Conservation (phyloP, 768 basidiomycete genomes). For the Neoboletus subvelutipes region DNA sequence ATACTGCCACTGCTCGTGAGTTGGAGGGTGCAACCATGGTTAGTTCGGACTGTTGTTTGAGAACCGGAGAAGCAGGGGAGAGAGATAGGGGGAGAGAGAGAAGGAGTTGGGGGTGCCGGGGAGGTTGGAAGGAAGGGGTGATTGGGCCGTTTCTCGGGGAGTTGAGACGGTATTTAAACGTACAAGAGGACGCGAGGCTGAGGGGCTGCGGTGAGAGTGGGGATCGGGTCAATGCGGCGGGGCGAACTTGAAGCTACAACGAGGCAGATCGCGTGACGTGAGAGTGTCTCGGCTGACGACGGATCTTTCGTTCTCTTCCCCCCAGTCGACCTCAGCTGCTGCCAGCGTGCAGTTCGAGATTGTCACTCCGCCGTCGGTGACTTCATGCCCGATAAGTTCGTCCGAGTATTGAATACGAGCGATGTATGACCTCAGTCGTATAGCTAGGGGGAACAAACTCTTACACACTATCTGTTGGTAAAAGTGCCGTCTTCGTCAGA, state of each 20-base stretch:
- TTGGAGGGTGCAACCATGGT: constrained; percentile 32
- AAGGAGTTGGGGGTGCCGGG: not conserved
- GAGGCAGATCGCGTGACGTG: constrained; percentile 16
- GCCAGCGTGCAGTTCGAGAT: too few relatives aligned
- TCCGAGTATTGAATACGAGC: too few relatives aligned
- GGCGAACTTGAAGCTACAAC: constrained; percentile 14
- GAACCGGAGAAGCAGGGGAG: not conserved
- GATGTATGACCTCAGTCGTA: too few relatives aligned
- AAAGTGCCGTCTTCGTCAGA: too few relatives aligned
- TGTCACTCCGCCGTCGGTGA: too few relatives aligned
- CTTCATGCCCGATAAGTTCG: too few relatives aligned
- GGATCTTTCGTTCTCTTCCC: not conserved
- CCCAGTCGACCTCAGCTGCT: too few relatives aligned
- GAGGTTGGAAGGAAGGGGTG: constrained; percentile 5
- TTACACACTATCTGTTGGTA: too few relatives aligned
- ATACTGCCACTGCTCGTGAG: constrained; percentile 64
- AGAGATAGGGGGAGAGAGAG: not conserved
- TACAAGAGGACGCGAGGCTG: constrained; percentile 12
- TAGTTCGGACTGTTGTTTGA: constrained; percentile 12
- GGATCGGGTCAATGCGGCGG: constrained; percentile 12
- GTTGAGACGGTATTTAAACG: constrained; percentile 27
- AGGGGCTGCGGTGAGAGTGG: constrained; percentile 8
- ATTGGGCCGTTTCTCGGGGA: constrained; percentile 11
- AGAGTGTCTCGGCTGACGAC: not conserved
- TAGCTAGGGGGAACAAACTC: too few relatives aligned